These are phyloP conservation scores for Leccinum subgranulosum DNA, from an alignment of 768 basidiomycete genomes.

Conservation along the genomic window DNA sequence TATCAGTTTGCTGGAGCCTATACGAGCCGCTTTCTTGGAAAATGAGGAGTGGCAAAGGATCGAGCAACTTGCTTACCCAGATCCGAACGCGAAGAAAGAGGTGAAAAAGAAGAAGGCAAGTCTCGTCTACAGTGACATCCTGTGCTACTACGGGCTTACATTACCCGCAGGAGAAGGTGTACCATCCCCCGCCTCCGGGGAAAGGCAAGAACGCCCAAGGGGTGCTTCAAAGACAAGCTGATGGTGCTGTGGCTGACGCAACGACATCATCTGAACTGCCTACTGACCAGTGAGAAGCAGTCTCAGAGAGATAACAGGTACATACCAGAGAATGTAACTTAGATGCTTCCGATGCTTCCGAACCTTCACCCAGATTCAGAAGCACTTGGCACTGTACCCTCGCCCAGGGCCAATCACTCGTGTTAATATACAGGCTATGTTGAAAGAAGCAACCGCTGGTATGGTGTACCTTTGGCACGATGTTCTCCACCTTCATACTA, in stretches of 20 bases:
- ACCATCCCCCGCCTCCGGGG: slow-evolving; percentile 81
- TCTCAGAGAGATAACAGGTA: not conserved
- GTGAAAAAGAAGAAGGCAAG: slow-evolving; percentile 60
- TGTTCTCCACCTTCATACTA: too few species aligned
- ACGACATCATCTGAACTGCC: not conserved
- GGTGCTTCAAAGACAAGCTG: not conserved
- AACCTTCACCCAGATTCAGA: too few species aligned
- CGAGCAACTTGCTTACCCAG: slow-evolving; percentile 82
- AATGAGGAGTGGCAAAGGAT: slow-evolving; percentile 79
- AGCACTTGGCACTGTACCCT: too few species aligned
- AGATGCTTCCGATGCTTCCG: too few species aligned
- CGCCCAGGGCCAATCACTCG: too few species aligned
- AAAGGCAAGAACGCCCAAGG: slow-evolving; percentile 55
- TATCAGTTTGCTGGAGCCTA: slow-evolving; percentile 71
- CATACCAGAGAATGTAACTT: not conserved
- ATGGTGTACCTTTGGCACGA: too few species aligned
- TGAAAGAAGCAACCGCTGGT: too few species aligned
- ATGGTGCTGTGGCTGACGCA: not conserved
- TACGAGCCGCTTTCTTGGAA: slow-evolving; percentile 72
- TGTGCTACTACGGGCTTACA: not conserved
- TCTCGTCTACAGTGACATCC: not conserved
- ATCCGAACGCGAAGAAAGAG: slow-evolving; percentile 59
- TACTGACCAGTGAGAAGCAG: not conserved
- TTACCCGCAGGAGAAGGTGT: slow-evolving; percentile 64
- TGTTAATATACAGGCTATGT: too few species aligned